These are phyloP conservation scores for Silene coronaria DNA, from an alignment of 179 eudicot species.

Conservation along the genomic window DNA sequence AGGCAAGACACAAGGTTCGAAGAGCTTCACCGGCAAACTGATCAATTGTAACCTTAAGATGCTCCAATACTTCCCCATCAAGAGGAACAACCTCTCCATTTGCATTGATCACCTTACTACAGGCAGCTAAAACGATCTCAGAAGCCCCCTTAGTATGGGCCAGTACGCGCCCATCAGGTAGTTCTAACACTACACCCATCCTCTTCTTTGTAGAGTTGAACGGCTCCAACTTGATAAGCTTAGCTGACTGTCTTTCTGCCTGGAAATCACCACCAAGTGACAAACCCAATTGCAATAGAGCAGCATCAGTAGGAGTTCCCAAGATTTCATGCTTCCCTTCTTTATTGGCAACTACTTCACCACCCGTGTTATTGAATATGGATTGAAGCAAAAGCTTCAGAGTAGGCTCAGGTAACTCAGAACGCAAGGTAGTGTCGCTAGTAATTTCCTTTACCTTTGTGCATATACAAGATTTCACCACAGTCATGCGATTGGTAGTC, in stretches of 20 bases:
- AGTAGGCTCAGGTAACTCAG: conserved; percentile 50
- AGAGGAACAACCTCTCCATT: conserved; percentile 69
- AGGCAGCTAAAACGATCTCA: conserved; percentile 74
- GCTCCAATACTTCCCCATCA: conserved; percentile 37
- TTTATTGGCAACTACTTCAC: conserved; percentile 70
- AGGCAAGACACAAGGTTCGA: conserved; percentile 78
- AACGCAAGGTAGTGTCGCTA: conserved; percentile 34
- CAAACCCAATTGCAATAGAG: conserved; percentile 69
- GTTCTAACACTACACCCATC: conserved; percentile 78
- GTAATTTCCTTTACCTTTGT: conserved; percentile 45
- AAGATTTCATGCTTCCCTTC: conserved; percentile 61
- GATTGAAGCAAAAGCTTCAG: conserved; percentile 55
- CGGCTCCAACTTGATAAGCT: conserved; percentile 72
- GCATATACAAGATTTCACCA: conserved; percentile 76
- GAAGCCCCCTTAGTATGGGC: conserved; percentile 92
- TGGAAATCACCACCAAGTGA: conserved; percentile 79
- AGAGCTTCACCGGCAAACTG: conserved; percentile 81
- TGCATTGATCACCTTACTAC: conserved; percentile 59
- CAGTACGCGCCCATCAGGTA: conserved; percentile 60
- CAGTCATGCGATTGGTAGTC: conserved; percentile 88
- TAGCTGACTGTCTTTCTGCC: conserved; percentile 43
- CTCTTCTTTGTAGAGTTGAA: conserved; percentile 83
- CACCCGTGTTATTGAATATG: conserved; percentile 77
- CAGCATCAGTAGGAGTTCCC: conserved; percentile 91
- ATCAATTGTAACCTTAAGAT: conserved; percentile 58